phyloP scores from a whole-genome alignment of 2,329 filamentous ascomycete genomes.

The Hyphodiscus sp. region DNA sequence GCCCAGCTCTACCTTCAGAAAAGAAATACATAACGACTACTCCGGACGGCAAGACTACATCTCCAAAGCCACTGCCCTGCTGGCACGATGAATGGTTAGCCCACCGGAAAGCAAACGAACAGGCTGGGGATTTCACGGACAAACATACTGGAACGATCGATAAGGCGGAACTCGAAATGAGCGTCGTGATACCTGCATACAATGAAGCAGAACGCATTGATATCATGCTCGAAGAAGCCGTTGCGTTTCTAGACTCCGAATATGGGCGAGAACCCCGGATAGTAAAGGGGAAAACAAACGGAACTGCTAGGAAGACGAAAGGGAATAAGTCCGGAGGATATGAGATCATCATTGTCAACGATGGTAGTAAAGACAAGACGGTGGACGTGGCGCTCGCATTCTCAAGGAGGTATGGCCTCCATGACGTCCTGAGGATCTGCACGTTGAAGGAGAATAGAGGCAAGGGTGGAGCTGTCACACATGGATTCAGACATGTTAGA shows the following conservation, averaged over 20 bases:
- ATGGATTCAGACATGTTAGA: constrained; percentile 87
- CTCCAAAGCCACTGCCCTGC: constrained; percentile 61
- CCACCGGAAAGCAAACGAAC: constrained; percentile 47
- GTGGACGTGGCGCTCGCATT: constrained; percentile 75
- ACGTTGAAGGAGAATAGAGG: constrained; percentile 76
- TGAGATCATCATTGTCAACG: constrained; percentile 88
- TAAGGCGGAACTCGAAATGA: constrained; percentile 75
- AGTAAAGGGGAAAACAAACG: constrained; percentile 29
- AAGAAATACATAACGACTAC: constrained; percentile 77
- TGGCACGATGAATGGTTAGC: constrained; percentile 76
- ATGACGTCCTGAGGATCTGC: constrained; percentile 77
- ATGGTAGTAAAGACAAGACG: constrained; percentile 80
- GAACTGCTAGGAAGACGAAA: constrained; percentile 27
- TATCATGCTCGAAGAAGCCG: constrained; percentile 84
- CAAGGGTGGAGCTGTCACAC: constrained; percentile 91
- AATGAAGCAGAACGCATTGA: constrained; percentile 83
- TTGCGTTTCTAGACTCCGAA: constrained; percentile 72
- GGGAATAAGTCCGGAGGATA: constrained; percentile 52
- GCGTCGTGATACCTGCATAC: constrained; percentile 89
- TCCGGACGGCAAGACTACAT: constrained; percentile 51
- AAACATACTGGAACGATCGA: constrained; percentile 54
- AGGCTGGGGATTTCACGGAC: constrained; percentile 25
- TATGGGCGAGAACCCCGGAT: constrained; percentile 51
- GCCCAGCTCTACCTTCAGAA: constrained; percentile 67
- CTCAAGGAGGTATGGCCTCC: constrained; percentile 63